phyloP scores from a whole-genome alignment of 371 early-diverging fungal species.

The Actinomortierella ambigua region DNA sequence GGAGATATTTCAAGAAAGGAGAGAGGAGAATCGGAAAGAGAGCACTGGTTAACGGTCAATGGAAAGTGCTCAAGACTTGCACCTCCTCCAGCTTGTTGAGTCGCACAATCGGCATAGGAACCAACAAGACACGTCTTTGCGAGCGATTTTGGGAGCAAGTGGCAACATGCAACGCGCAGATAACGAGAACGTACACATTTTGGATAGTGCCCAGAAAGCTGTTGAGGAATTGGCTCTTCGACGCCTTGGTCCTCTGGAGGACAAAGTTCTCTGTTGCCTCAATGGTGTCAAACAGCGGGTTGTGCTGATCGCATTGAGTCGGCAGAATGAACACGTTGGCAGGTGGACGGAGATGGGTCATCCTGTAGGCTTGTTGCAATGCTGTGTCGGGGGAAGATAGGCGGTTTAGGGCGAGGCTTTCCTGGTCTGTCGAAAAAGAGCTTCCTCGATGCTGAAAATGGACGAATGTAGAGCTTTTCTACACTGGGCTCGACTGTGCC shows the following conservation, averaged over 20 bases:
- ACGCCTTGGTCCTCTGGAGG: conserved; percentile 71
- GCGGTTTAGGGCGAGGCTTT: too few species aligned
- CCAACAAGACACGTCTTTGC: background rate
- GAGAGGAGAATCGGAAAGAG: background rate
- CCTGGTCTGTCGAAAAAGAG: too few species aligned
- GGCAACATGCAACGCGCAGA: too few species aligned
- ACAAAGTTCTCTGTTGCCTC: conserved; percentile 66
- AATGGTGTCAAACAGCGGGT: conserved; percentile 55
- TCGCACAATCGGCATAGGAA: too few species aligned
- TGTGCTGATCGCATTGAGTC: conserved; percentile 44
- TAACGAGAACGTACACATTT: conserved; percentile 71
- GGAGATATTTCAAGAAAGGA: background rate
- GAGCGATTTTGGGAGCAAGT: too few species aligned
- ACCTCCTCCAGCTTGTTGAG: too few species aligned
- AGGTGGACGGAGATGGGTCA: conserved; percentile 13
- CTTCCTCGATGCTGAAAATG: too few species aligned
- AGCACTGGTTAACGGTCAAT: background rate
- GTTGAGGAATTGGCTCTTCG: conserved; percentile 60
- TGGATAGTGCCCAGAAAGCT: conserved; percentile 82
- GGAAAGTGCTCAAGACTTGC: background rate
- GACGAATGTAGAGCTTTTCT: too few species aligned
- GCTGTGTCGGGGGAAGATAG: too few species aligned
- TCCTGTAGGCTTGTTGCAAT: too few species aligned
- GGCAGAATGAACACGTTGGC: conserved; percentile 45
- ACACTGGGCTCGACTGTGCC: too few species aligned